These are phyloP conservation scores for Tetracentron sinense DNA, from an alignment of 164 flowering plant species.

Conservation along the genomic window DNA sequence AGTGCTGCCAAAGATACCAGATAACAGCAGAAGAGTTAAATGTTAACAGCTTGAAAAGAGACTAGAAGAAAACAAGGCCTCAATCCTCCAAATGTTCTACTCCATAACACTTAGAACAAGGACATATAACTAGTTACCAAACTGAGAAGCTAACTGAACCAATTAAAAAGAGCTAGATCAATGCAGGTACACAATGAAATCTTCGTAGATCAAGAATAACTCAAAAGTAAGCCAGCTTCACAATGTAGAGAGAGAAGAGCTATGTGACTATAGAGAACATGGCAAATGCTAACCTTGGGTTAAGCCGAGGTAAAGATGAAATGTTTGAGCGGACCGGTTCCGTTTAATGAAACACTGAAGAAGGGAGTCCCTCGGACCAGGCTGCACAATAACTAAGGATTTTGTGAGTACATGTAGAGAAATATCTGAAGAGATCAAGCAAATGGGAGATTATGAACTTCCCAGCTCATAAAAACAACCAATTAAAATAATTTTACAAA, in stretches of 20 bases:
- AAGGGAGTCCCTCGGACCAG: constrained; percentile 77
- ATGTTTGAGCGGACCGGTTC: constrained; percentile 56
- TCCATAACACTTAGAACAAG: neutral
- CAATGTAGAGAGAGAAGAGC: neutral
- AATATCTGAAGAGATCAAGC: neutral
- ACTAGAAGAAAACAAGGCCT: neutral
- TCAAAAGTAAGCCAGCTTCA: too few species aligned
- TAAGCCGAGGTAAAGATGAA: constrained; percentile 63
- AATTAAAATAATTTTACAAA: too few species aligned
- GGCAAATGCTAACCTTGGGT: constrained; percentile 51
- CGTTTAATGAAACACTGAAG: constrained; percentile 83
- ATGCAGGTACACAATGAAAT: neutral
- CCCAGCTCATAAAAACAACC: too few species aligned
- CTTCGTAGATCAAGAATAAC: neutral
- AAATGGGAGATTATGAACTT: neutral
- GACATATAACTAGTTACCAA: neutral
- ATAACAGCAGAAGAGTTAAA: neutral
- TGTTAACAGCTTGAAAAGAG: neutral
- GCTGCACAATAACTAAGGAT: constrained; percentile 42
- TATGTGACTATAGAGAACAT: neutral
- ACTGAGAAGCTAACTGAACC: neutral
- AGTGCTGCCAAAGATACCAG: constrained; percentile 37
- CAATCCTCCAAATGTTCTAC: neutral
- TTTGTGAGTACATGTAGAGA: neutral
- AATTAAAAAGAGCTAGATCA: neutral